phyloP scores from a whole-genome alignment of 306 rosid genomes.

The Nissolia schottii region DNA sequence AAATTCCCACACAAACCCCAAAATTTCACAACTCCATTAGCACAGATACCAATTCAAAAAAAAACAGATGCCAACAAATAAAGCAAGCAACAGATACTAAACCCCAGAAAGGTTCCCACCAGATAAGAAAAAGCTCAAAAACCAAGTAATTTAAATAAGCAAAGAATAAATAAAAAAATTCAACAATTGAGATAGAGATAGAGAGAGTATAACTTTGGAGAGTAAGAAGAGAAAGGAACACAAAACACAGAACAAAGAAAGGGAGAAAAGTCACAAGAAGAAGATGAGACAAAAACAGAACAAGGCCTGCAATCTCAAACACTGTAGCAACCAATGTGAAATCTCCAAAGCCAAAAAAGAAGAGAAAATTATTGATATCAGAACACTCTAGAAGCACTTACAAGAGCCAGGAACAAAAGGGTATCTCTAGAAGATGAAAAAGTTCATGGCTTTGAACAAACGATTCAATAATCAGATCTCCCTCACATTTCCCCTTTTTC shows the following conservation, averaged over 20 bases:
- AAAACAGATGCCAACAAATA: neutral
- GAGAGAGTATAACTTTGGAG: neutral
- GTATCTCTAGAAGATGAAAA: neutral
- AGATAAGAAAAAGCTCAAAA: conserved; percentile 25
- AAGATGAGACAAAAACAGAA: conserved; percentile 12
- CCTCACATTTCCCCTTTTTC: conserved; percentile 29
- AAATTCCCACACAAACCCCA: conserved; percentile 3
- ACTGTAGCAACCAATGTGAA: neutral
- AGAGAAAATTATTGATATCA: neutral
- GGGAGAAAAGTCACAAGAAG: neutral
- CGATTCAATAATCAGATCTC: conserved; percentile 41
- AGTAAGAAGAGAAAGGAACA: neutral
- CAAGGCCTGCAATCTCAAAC: conserved; percentile 9
- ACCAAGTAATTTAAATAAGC: conserved; percentile 9
- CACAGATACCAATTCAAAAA: conserved; percentile 5
- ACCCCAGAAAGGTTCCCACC: conserved; percentile 25
- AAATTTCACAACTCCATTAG: conserved; percentile 10
- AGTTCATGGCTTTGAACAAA: conserved; percentile 43
- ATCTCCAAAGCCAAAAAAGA: conserved; percentile 7
- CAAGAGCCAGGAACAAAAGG: neutral
- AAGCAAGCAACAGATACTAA: neutral
- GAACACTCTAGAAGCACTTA: conserved; percentile 1
- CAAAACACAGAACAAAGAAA: neutral
- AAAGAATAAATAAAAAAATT: neutral
- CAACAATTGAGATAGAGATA: neutral